Evolutionary conservation across 495 filamentous ascomycete genomes (phyloP).

Genomic region (Xylaria nigripes): DNA sequence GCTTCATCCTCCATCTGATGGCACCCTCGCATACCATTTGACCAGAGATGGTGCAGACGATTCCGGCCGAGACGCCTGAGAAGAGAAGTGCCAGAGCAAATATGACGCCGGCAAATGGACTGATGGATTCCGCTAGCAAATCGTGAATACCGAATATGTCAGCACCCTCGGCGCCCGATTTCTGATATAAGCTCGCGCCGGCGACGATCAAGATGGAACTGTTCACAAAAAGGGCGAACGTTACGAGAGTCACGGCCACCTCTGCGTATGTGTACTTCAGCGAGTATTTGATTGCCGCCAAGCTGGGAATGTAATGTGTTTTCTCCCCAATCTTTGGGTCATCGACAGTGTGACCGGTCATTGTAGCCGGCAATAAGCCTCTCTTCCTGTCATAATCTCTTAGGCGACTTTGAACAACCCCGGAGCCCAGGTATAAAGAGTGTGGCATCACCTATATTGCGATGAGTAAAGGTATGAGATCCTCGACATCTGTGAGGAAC

Average conservation of each 20-base stretch:
- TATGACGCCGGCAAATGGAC: slow-evolving; percentile 62
- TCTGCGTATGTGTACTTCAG: slow-evolving; percentile 74
- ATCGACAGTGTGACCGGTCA: slow-evolving; percentile 19
- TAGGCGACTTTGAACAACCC: slow-evolving; percentile 76
- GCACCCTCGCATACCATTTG: slow-evolving; percentile 80
- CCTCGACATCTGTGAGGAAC: neutral
- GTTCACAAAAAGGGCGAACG: slow-evolving; percentile 92
- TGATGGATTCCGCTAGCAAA: slow-evolving; percentile 61
- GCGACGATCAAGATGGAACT: slow-evolving; percentile 84
- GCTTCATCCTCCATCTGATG: slow-evolving; percentile 58
- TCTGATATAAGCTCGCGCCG: slow-evolving; percentile 65
- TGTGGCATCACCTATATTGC: slow-evolving; percentile 66
- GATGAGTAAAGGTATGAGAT: neutral
- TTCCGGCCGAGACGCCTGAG: slow-evolving; percentile 69
- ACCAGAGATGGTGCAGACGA: slow-evolving; percentile 76
- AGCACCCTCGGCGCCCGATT: slow-evolving; percentile 48
- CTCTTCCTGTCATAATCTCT: slow-evolving; percentile 62
- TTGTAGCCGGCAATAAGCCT: slow-evolving; percentile 43
- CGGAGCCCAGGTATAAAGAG: slow-evolving; percentile 80
- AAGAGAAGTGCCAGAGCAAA: slow-evolving; percentile 72
- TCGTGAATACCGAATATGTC: slow-evolving; percentile 78
- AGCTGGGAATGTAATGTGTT: slow-evolving; percentile 64
- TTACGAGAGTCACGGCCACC: slow-evolving; percentile 69
- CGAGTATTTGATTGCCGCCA: slow-evolving; percentile 68
- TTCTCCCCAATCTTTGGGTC: slow-evolving; percentile 33